Conservation (phyloP, 306 rosid genomes). For the Cucurbita ficifolia region DNA sequence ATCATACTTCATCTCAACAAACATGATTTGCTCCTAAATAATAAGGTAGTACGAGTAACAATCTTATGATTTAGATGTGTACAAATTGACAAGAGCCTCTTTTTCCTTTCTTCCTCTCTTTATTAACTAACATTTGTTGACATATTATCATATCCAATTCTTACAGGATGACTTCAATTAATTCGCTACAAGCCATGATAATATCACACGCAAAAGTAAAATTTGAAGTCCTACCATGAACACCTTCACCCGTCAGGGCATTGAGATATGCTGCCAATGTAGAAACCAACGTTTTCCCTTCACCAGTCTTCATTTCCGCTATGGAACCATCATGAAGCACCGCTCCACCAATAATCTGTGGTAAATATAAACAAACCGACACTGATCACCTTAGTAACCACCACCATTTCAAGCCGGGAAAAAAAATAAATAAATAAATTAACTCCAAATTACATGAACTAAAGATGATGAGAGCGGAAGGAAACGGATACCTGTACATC, state of each 20-base stretch:
- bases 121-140: not conserved
- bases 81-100: not conserved
- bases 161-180: not conserved
- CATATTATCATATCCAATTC: not conserved
- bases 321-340: slow-evolving; percentile 96
- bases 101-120: not conserved
- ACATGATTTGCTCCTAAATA: not conserved
- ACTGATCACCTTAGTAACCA: not conserved
- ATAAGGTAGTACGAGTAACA: not conserved
- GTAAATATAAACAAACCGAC: slow-evolving; percentile 7
- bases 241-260: slow-evolving; percentile 86
- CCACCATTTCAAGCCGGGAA: not conserved
- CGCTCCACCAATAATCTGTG: slow-evolving; percentile 89
- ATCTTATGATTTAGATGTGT: not conserved
- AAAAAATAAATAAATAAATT: not conserved
- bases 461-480: not conserved
- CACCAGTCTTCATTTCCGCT: slow-evolving; percentile 98
- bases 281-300: slow-evolving; percentile 90
- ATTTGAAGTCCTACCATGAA: slow-evolving; percentile 46
- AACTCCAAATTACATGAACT: not conserved
- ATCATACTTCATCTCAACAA: not conserved
- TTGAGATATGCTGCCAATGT: slow-evolving; percentile 90
- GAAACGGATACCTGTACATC: slow-evolving; percentile 72
- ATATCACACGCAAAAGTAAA: not conserved
- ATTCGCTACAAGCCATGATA: not conserved